Percentiles rank a stretch among this genome's conserved stretches.
These are phyloP conservation scores for Aegilops bicornis DNA, from an alignment of 176 grass and related monocot species.

Conservation along the genomic window DNA sequence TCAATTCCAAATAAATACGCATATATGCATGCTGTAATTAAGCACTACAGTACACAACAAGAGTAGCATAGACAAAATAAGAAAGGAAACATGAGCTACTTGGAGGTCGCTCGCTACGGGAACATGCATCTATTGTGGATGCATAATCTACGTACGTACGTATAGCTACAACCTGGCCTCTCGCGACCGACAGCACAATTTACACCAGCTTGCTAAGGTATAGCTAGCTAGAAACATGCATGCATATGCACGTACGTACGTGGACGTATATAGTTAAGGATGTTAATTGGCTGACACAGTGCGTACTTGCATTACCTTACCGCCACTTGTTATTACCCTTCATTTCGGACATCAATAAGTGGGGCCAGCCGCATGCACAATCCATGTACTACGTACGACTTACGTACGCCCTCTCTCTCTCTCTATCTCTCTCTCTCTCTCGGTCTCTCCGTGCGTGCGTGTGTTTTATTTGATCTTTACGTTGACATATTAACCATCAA, in stretches of 20 bases:
- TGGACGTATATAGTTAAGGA: background rate
- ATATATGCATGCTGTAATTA: background rate
- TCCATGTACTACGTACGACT: background rate
- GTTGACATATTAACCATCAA: no score
- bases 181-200: constrained; percentile 18
- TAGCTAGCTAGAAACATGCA: background rate
- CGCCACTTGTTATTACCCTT: background rate
- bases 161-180: background rate
- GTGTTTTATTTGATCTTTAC: background rate
- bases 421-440: no score
- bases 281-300: constrained; percentile 23
- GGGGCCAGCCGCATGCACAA: background rate
- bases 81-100: background rate
- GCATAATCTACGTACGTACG: constrained; percentile 3
- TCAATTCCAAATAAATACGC: background rate
- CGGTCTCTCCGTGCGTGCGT: no score
- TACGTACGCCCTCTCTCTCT: no score
- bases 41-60: background rate
- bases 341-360: background rate
- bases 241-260: background rate
- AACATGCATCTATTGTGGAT: background rate
- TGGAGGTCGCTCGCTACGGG: background rate
- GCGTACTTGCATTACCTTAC: constrained; percentile 28
- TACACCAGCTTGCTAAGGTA: background rate
- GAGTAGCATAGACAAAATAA: background rate